A percentile compares a stretch with the other conserved stretches of the same genome.
Evolutionary conservation across 768 basidiomycete species (phyloP).

Genomic region (Calocybe cyanea): DNA sequence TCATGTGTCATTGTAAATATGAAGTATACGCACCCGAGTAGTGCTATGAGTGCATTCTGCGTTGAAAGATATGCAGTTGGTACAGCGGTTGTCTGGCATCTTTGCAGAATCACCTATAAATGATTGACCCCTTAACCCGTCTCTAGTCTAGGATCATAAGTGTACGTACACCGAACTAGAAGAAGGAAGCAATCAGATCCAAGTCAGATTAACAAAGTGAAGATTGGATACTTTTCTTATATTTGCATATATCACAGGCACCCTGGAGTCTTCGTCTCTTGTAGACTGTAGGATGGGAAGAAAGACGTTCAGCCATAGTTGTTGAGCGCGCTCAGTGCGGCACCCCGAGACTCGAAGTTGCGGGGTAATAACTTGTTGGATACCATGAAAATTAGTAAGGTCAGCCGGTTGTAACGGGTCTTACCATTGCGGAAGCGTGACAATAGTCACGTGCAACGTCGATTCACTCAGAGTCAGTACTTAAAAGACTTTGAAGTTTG

Average conservation of each 20-base stretch:
- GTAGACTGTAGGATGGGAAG: constrained; percentile 8
- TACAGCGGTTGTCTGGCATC: constrained; percentile 50
- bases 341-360: too few species aligned
- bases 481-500: too few species aligned
- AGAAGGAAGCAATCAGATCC: constrained; percentile 7
- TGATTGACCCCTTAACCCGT: background rate
- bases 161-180: constrained; percentile 36
- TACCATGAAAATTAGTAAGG: too few species aligned
- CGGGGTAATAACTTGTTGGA: too few species aligned
- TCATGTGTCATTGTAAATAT: background rate
- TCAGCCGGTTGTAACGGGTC: too few species aligned
- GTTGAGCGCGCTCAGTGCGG: background rate
- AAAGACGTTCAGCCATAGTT: constrained; percentile 3
- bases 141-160: background rate
- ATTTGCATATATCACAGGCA: constrained; percentile 45
- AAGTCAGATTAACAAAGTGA: background rate
- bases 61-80: constrained; percentile 48
- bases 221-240: constrained; percentile 33
- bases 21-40: constrained; percentile 38
- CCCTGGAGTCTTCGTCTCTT: constrained; percentile 41
- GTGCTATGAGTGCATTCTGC: constrained; percentile 53
- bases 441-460: too few species aligned
- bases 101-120: constrained; percentile 56
- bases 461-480: too few species aligned
- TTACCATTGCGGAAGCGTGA: too few species aligned